These are phyloP conservation scores for Hypoxylon sp. DNA, from an alignment of 2,329 filamentous ascomycete genomes.

Conservation along the genomic window DNA sequence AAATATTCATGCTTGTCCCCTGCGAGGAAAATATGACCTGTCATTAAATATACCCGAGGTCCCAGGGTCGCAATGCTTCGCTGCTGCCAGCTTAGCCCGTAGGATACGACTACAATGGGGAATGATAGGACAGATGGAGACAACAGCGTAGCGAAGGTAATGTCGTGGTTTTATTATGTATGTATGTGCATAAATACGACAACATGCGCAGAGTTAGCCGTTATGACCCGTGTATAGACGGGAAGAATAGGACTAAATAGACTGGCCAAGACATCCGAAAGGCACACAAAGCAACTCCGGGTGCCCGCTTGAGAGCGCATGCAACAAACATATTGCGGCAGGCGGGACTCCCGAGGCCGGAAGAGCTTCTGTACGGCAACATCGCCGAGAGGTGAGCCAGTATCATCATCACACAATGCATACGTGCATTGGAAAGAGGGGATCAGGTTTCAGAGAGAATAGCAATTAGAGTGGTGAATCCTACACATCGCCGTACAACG, in stretches of 20 bases:
- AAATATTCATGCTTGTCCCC: conserved; percentile 36
- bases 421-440: conserved; percentile 32
- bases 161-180: conserved; percentile 39
- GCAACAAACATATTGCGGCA: conserved; percentile 37
- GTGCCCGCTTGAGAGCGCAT: conserved; percentile 40
- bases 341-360: conserved; percentile 43
- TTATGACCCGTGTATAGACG: conserved; percentile 24
- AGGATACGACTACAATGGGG: conserved; percentile 29
- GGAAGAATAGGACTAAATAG: conserved; percentile 19
- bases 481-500: conserved; percentile 33
- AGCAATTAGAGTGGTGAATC: conserved; percentile 20
- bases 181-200: conserved; percentile 37
- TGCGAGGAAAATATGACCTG: conserved; percentile 38
- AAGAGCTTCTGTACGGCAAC: conserved; percentile 42
- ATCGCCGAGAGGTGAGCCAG: conserved; percentile 38
- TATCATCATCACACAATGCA: conserved; percentile 42
- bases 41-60: conserved; percentile 41
- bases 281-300: conserved; percentile 37
- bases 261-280: conserved; percentile 35
- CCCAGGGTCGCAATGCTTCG: conserved; percentile 32
- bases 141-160: conserved; percentile 33
- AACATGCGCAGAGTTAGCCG: conserved; percentile 35
- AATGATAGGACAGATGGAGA: conserved; percentile 31
- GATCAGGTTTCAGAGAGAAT: conserved; percentile 19
- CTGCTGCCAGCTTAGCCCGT: conserved; percentile 37